Evolutionary conservation across 2,329 filamentous ascomycete genomes (phyloP).

Genomic region (Neoscytalidium dimidiatum): DNA sequence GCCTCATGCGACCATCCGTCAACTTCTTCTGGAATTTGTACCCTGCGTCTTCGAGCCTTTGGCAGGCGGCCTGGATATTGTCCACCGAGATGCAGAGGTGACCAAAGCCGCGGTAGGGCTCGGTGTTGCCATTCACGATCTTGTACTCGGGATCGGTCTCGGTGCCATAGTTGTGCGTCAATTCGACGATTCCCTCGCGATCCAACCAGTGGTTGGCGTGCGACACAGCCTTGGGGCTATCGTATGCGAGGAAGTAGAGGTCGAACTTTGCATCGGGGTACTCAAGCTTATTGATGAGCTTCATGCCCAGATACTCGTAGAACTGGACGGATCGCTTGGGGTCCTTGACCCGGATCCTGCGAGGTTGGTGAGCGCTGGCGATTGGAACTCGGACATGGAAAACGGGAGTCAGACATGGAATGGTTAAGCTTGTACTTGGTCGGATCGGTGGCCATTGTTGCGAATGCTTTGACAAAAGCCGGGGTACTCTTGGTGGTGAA

Average conservation of each 20-base stretch:
- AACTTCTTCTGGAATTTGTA: slow-evolving; percentile 96
- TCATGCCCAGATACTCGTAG: slow-evolving; percentile 91
- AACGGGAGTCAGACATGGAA: slow-evolving; percentile 43
- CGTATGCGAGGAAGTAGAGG: slow-evolving; percentile 92
- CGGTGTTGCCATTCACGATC: slow-evolving; percentile 85
- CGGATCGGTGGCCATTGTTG: slow-evolving; percentile 59
- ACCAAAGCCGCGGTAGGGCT: slow-evolving; percentile 79
- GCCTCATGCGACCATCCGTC: slow-evolving; percentile 65
- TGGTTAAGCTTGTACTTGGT: slow-evolving; percentile 67
- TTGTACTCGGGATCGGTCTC: slow-evolving; percentile 81
- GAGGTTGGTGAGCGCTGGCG: slow-evolving; percentile 4
- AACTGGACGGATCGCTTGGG: slow-evolving; percentile 82
- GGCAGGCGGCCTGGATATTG: slow-evolving; percentile 81
- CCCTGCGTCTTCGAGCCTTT: slow-evolving; percentile 84
- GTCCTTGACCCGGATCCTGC: slow-evolving; percentile 90
- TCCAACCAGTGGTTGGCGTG: slow-evolving; percentile 74
- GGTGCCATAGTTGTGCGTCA: slow-evolving; percentile 84
- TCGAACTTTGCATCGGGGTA: slow-evolving; percentile 91
- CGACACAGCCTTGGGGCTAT: slow-evolving; percentile 73
- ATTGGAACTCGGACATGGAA: neutral
- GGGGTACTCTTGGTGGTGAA: slow-evolving; percentile 19
- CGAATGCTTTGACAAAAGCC: slow-evolving; percentile 31
- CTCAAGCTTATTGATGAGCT: slow-evolving; percentile 74
- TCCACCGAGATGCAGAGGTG: slow-evolving; percentile 75
- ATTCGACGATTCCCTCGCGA: slow-evolving; percentile 85